These are phyloP conservation scores for Penicillium fimorum DNA, from an alignment of 495 filamentous ascomycete genomes.

Conservation along the genomic window DNA sequence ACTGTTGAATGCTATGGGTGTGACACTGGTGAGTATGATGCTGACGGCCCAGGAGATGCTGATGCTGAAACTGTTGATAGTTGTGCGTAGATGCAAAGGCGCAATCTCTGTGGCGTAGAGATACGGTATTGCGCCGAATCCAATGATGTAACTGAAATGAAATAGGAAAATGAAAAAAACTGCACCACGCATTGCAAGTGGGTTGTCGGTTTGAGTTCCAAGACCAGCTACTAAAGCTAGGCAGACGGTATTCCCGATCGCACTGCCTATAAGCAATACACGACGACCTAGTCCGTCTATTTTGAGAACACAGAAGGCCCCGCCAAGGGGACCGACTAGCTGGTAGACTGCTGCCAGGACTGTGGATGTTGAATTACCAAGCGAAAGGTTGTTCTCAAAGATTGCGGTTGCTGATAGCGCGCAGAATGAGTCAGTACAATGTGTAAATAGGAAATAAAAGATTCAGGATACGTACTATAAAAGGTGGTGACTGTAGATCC, in stretches of 20 bases:
- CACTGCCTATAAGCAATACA: conserved; percentile 19
- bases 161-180: conserved; percentile 54
- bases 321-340: conserved; percentile 21
- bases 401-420: conserved; percentile 18
- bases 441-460: neutral
- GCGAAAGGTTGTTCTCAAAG: conserved; percentile 24
- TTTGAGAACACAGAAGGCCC: conserved; percentile 20
- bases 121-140: conserved; percentile 54
- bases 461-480: conserved; percentile 21
- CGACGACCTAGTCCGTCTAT: conserved; percentile 26
- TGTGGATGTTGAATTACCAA: conserved; percentile 18
- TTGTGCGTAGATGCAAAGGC: conserved; percentile 47
- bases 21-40: conserved; percentile 22
- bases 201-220: conserved; percentile 15
- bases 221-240: conserved; percentile 39
- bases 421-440: neutral
- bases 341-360: conserved; percentile 25
- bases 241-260: conserved; percentile 41
- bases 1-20: conserved; percentile 21
- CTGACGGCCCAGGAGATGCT: conserved; percentile 47
- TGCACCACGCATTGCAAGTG: conserved; percentile 23
- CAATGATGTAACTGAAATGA: conserved; percentile 52
- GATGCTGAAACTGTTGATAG: conserved; percentile 48
- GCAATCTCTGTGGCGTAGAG: conserved; percentile 54
- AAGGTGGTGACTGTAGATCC: conserved; percentile 28